These are phyloP conservation scores for Danielia oregonensis DNA, from an alignment of 805 yeast genomes.

Conservation along the genomic window DNA sequence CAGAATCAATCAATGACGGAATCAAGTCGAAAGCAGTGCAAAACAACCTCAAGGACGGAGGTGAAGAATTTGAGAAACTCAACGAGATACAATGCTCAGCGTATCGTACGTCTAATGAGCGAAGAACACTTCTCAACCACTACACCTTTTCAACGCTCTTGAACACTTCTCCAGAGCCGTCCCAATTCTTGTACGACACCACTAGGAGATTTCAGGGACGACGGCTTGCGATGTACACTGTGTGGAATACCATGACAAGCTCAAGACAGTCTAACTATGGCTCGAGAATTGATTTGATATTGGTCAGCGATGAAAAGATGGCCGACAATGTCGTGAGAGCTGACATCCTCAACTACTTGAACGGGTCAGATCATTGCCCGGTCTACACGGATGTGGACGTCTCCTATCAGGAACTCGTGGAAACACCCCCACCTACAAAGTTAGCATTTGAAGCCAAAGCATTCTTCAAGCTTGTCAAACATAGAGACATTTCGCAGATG, in stretches of 20 bases:
- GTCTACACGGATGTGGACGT: constrained; percentile 62
- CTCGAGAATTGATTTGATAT: constrained; percentile 78
- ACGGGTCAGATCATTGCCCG: constrained; percentile 97
- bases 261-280: constrained; percentile 82
- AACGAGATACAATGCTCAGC: constrained; percentile 27
- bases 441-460: constrained; percentile 21
- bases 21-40: constrained; percentile 21
- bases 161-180: constrained; percentile 2
- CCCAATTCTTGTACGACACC: constrained; percentile 50
- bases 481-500: constrained; percentile 31
- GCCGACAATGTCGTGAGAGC: constrained; percentile 31
- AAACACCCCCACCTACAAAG: constrained; percentile 2
- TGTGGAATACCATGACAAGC: constrained; percentile 82
- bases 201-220: constrained; percentile 56
- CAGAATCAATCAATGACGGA: constrained; percentile 55
- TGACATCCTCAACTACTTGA: constrained; percentile 62
- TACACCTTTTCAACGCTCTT: constrained; percentile 22
- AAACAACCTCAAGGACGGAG: constrained; percentile 16
- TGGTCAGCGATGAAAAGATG: constrained; percentile 42
- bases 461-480: constrained; percentile 18
- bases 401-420: constrained; percentile 2
- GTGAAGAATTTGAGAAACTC: constrained; percentile 21
- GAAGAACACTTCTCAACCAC: constrained; percentile 27
- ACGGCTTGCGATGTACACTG: constrained; percentile 70
- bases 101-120: constrained; percentile 31